A percentile compares a stretch with the other conserved stretches of the same genome.
phyloP scores from a whole-genome alignment of 345 rosid species.

The Heritiera littoralis region DNA sequence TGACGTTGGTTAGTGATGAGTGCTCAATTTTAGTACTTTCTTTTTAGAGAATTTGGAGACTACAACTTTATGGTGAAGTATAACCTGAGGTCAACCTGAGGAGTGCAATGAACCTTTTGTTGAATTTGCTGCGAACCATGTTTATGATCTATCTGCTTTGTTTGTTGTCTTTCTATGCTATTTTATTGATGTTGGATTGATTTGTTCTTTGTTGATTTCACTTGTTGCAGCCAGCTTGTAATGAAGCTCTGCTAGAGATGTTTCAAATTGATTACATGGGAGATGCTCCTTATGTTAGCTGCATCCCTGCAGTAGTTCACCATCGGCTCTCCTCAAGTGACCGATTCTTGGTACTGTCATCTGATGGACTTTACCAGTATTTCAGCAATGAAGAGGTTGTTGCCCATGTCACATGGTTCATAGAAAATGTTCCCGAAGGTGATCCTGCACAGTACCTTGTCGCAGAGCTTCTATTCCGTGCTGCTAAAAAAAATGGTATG shows the following conservation, averaged over 20 bases:
- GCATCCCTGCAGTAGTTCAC: constrained; percentile 73
- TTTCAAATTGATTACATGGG: constrained; percentile 76
- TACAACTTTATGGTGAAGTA: neutral
- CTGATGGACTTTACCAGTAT: constrained; percentile 94
- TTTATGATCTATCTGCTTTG: constrained; percentile 9
- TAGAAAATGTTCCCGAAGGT: constrained; percentile 93
- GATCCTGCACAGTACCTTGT: constrained; percentile 97
- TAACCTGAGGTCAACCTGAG: neutral
- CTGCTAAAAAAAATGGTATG: constrained; percentile 93
- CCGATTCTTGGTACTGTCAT: constrained; percentile 84
- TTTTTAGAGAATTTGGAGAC: neutral
- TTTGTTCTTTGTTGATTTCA: constrained; percentile 18
- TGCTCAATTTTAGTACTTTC: neutral
- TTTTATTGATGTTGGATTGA: constrained; percentile 20
- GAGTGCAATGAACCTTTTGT: too few species aligned
- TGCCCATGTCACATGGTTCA: constrained; percentile 96
- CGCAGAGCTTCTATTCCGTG: constrained; percentile 90
- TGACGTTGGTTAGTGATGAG: neutral
- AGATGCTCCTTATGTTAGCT: constrained; percentile 70
- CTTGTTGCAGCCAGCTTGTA: constrained; percentile 71
- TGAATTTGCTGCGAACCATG: constrained; percentile 1
- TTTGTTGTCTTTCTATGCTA: neutral
- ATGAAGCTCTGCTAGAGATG: constrained; percentile 83
- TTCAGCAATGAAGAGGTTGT: constrained; percentile 96
- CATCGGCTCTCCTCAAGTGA: constrained; percentile 87